Percentiles rank a stretch among this genome's conserved stretches.
phyloP scores from a whole-genome alignment of 1,284 basidiomycete genomes.

The Leccinum holopus region DNA sequence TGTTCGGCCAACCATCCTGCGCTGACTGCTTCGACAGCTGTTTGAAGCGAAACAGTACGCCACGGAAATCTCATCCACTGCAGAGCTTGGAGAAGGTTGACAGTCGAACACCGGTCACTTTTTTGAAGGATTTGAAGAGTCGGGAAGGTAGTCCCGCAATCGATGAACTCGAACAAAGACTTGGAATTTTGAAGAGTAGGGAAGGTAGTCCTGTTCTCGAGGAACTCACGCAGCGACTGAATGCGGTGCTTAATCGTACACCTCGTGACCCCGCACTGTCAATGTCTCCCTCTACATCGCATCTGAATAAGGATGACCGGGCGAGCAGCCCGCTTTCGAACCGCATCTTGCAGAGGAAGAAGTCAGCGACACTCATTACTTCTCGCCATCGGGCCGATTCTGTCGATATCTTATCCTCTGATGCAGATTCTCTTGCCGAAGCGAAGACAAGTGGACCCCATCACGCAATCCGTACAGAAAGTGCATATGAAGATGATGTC shows the following conservation, averaged over 20 bases:
- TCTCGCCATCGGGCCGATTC: constrained; percentile 9
- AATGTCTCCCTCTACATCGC: constrained; percentile 8
- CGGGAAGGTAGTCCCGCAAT: constrained; percentile 54
- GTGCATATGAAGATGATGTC: constrained; percentile 17
- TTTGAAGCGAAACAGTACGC: constrained; percentile 52
- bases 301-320: constrained; percentile 18
- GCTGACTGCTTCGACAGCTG: constrained; percentile 74
- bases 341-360: constrained; percentile 27
- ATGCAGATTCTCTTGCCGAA: constrained; percentile 8
- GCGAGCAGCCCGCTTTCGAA: constrained; percentile 35
- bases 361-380: constrained; percentile 11
- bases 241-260: constrained; percentile 41
- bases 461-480: constrained; percentile 8
- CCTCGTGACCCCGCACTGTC: constrained; percentile 28
- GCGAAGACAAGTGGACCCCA: constrained; percentile 1
- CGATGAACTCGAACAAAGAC: constrained; percentile 55
- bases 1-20: constrained; percentile 76
- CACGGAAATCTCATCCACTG: constrained; percentile 38
- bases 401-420: constrained; percentile 3
- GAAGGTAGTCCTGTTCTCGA: constrained; percentile 66
- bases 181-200: constrained; percentile 53
- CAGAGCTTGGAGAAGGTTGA: constrained; percentile 30
- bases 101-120: constrained; percentile 42
- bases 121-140: constrained; percentile 37
- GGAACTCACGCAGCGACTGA: constrained; percentile 53